Evolutionary conservation across 78 protist genomes (phyloP), one percentile per base, ranked within the genome.

Genomic region (Dictyostelium capitatum): DNA sequence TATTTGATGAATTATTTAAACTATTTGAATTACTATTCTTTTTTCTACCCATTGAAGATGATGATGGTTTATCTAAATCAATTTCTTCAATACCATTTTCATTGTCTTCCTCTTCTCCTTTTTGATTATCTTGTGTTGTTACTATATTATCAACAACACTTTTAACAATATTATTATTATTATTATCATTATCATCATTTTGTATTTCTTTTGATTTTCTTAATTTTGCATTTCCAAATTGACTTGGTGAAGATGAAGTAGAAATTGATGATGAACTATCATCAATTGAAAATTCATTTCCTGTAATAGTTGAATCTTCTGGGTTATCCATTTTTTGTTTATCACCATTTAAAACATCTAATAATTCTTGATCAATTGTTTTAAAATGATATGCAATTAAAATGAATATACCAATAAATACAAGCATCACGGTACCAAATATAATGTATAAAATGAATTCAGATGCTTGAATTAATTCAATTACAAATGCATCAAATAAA

Each of bases 401-500:
- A 15, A 67, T 67, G 30, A 32, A 67, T 37, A 67, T 67, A 67
- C 25, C 25, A 20, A 67, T 67, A 32, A 67, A 67, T 67, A 67
- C 48, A 15, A 67, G 30, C 75, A 67, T 67, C 10, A 67, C 75
- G 11, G 75, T 30, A 15, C 75, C 75, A 32, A 67, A 67, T 67
- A 67, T 14, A 30, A 67, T 6, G 0, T 43, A 67, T 32, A 67
- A 20, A 32, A 32, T 12, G 7, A 30, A 67, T 32, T 67, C 75
- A 11, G 75, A 47, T 32, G 30, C 10, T 32, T 67, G 46, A 67
- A 83, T 62, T 32, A 72, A 43, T 28, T 51, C 81, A 53, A 83
- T 72, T 0, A 97, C 94, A 53, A 95, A 54, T 6, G 83, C 83
- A 67, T 92, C 97, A 73, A 97, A 32, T 30, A 97, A 19, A 50